A percentile compares a stretch with the other conserved stretches of the same genome.
Evolutionary conservation across 129 eudicot species (phyloP).

Genomic region (Mikania micrantha): DNA sequence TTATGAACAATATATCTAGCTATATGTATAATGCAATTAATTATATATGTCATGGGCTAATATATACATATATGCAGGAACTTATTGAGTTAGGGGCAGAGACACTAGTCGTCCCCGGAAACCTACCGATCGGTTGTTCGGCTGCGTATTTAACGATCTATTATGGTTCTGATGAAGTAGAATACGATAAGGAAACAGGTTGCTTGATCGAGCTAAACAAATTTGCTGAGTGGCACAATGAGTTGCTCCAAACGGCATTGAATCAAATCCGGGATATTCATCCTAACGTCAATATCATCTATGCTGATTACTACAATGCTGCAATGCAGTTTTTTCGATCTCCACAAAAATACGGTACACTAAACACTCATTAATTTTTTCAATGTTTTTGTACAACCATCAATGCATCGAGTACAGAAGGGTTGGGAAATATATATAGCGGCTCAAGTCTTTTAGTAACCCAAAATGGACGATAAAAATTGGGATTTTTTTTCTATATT

Average conservation of each 20-base stretch:
- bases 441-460: too few species aligned
- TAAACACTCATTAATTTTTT: not conserved
- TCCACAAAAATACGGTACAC: slow-evolving; percentile 46
- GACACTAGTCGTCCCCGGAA: slow-evolving; percentile 53
- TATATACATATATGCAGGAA: too few species aligned
- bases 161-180: slow-evolving; percentile 16
- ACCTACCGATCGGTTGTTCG: slow-evolving; percentile 61
- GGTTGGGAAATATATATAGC: too few species aligned
- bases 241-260: slow-evolving; percentile 30
- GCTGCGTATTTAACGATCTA: slow-evolving; percentile 36
- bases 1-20: too few species aligned
- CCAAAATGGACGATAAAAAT: too few species aligned
- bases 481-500: too few species aligned
- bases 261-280: slow-evolving; percentile 29
- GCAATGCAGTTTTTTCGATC: slow-evolving; percentile 39
- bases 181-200: slow-evolving; percentile 45
- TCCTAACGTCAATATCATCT: slow-evolving; percentile 41
- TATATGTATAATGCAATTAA: not conserved
- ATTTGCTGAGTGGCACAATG: slow-evolving; percentile 42
- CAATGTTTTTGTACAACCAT: too few species aligned
- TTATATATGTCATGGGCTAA: too few species aligned
- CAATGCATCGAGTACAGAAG: too few species aligned
- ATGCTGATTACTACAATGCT: slow-evolving; percentile 54
- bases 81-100: slow-evolving; percentile 48
- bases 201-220: slow-evolving; percentile 40